Evolutionary conservation across 257 asterid genomes (phyloP), one percentile per base, ranked within the genome.

Genomic region (Nicotiana otophora): DNA sequence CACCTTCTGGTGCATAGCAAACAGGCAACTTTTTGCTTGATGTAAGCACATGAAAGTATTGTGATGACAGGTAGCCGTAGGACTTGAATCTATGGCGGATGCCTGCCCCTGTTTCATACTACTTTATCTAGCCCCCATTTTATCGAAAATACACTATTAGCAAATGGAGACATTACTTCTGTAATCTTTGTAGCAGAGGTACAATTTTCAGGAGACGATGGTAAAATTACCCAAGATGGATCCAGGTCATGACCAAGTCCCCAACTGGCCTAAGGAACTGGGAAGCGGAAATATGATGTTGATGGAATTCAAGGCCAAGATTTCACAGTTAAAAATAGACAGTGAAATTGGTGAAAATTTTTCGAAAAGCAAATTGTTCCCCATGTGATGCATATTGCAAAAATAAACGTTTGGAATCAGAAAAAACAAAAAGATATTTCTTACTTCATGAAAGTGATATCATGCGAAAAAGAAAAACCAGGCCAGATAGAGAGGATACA

Each of bases 381-480:
- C 67, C n/a, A 66, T 6, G 31, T 28, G n/a, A 63, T 81, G 65
- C 23, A 30, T 51, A 58, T 66, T 65, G 30, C 26, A 51, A 70
- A 48, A 17, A 30, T 17, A 67, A 58, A 81, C 36, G 19, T 11
- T 23, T 65, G 33, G 34, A 81, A 81, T 17, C 60, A 74, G 80
- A 74, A 34, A 48, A 74, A 51, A 74, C 42, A 48, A 16, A 39
- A 75, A 16, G 61, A 51, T 16, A 26, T 53, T 51, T 75, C 80
- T 48, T 51, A 75, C 63, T 51, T 51, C 48, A 75, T 75, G 80
- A 75, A 75, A 75, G 30, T 48, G 80, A 48, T 53, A 75, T 75
- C 46, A 75, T 75, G 16, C 42, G 28, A 75, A 51, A 53, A 72
- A 51, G 16, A 7, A 26, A 51, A 74, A 51, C 46, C 28, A 28